phyloP scores from a whole-genome alignment of 768 basidiomycete species.

The Lentinula detonsa region DNA sequence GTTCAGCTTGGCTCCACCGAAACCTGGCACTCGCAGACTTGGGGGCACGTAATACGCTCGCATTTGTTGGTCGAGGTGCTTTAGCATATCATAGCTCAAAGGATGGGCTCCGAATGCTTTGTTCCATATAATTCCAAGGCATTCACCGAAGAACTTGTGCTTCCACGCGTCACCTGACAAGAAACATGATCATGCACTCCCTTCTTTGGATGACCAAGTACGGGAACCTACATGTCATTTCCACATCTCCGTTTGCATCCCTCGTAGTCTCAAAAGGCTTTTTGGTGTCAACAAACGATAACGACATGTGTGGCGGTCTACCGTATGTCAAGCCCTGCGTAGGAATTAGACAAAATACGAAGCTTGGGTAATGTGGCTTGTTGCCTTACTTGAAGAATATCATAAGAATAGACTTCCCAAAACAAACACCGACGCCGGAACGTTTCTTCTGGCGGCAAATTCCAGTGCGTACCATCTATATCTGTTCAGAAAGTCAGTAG shows the following conservation, averaged over 20 bases:
- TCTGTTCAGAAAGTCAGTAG: conserved; percentile 28
- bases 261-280: conserved; percentile 39
- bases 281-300: conserved; percentile 49
- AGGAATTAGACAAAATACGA: not conserved
- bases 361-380: not conserved
- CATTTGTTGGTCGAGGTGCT: conserved; percentile 64
- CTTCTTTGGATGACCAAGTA: not conserved
- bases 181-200: not conserved
- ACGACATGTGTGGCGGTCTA: conserved; percentile 58
- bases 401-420: conserved; percentile 63
- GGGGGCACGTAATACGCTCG: conserved; percentile 50
- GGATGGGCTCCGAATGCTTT: conserved; percentile 60
- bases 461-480: conserved; percentile 63
- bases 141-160: conserved; percentile 56
- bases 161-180: conserved; percentile 60
- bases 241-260: conserved; percentile 43
- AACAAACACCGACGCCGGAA: conserved; percentile 53
- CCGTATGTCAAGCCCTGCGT: conserved; percentile 63
- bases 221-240: conserved; percentile 52
- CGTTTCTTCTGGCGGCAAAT: conserved; percentile 48
- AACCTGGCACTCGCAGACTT: conserved; percentile 32
- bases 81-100: conserved; percentile 54
- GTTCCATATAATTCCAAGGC: conserved; percentile 59
- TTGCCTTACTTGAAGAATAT: conserved; percentile 57
- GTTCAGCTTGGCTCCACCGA: conserved; percentile 41